Evolutionary conservation across 257 asterid genomes (phyloP), one percentile per base, ranked within the genome.

Genomic region (Solanum okadae): DNA sequence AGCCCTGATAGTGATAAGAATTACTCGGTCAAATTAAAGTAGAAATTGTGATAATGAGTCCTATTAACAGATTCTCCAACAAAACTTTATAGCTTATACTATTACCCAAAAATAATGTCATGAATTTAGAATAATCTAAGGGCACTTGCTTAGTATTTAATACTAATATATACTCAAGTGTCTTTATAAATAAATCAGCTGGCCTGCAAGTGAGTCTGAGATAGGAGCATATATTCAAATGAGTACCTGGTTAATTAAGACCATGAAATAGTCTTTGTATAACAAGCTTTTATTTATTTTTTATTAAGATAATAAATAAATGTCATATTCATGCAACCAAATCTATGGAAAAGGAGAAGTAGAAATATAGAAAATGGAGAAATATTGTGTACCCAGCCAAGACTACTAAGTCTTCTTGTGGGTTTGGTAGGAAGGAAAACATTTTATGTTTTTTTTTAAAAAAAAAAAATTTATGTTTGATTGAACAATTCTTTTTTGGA

Each of bases 181-280:
- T 82, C 59, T 68, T 35, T 67, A 78, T 78, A 84, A 84, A 25
- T 34, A 63, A 63, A 23, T 63, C 31, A 63, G 31, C 67, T 46
- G 88, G 90, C 89, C 90, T 90, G 90, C 90, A 79, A 70, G 56
- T 40, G 63, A 78, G 23, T 59, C 11, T 5, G 67, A 56, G 37
- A n/a, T 38, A 31, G 31, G 61, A 23, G 27, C 15, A 44, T 16
- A 44, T 46, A 46, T 27, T 81, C 40, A 81, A 46, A 44, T 29
- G 85, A 44, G 27, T 37, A 29, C 40, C 42, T 46, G 12, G 25
- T 9, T 63, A 63, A 63, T 63, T 63, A 46, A 81, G 40, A 29
- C 42, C 29, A 46, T 8, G 68, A 81, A 81, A 46, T 46, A 81
- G 42, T 81, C 85, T 81, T 81, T 81, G 27, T 18, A 44, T 8